These are phyloP conservation scores for Skeletonema costatum DNA, from an alignment of 108 stramenopile species.

Conservation along the genomic window DNA sequence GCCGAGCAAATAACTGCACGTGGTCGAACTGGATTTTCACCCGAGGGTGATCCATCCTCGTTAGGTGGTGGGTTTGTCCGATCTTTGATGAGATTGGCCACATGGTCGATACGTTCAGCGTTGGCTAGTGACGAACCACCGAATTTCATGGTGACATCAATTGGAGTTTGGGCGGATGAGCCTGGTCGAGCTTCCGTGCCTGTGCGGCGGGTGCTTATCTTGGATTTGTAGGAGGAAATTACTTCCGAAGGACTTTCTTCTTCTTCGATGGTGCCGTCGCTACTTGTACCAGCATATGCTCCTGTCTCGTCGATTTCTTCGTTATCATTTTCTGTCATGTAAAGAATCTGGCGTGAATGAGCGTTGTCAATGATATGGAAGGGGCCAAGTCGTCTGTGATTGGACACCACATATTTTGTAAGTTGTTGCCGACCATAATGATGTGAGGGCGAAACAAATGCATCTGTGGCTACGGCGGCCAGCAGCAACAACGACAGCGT, in stretches of 20 bases:
- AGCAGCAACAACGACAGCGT: not conserved
- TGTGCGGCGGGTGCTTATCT: constrained; percentile 10
- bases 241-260: constrained; percentile 6
- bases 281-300: not conserved
- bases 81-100: constrained; percentile 86
- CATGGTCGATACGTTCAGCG: constrained; percentile 87
- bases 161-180: constrained; percentile 6
- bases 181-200: constrained; percentile 10
- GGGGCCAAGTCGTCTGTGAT: not conserved
- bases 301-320: not conserved
- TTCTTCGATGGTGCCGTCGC: not conserved
- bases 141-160: constrained; percentile 91
- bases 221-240: constrained; percentile 13
- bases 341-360: not conserved
- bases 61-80: constrained; percentile 57
- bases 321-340: not conserved
- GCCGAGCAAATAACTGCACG: constrained; percentile 91
- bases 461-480: not conserved
- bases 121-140: constrained; percentile 93
- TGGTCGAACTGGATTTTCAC: constrained; percentile 36
- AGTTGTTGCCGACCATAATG: not conserved
- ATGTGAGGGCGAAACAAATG: not conserved
- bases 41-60: constrained; percentile 12
- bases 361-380: not conserved
- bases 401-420: not conserved